Conservation (phyloP, 2,329 filamentous ascomycete genomes). For the Huntiella savannae region DNA sequence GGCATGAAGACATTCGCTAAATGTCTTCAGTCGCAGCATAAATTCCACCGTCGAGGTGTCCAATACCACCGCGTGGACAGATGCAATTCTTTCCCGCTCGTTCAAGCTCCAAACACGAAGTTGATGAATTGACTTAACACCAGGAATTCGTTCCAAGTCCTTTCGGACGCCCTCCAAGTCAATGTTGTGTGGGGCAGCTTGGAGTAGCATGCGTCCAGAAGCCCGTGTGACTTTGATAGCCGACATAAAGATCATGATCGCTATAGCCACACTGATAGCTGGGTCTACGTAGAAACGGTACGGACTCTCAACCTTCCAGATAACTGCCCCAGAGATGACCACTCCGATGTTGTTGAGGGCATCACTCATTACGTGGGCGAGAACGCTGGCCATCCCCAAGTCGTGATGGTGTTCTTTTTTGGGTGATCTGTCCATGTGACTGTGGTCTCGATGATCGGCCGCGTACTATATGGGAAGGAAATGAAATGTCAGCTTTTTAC, state of each 20-base stretch:
- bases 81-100: slow-evolving; percentile 50
- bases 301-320: slow-evolving; percentile 43
- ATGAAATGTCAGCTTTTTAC: not conserved
- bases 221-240: slow-evolving; percentile 42
- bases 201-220: slow-evolving; percentile 46
- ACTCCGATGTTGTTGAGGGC: slow-evolving; percentile 61
- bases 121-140: slow-evolving; percentile 49
- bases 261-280: slow-evolving; percentile 47
- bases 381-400: slow-evolving; percentile 51
- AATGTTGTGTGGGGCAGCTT: slow-evolving; percentile 43
- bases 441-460: slow-evolving; percentile 28
- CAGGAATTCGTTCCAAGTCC: slow-evolving; percentile 50
- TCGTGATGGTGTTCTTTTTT: slow-evolving; percentile 28
- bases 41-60: slow-evolving; percentile 38
- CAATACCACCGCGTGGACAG: slow-evolving; percentile 46
- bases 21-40: slow-evolving; percentile 37
- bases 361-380: slow-evolving; percentile 54
- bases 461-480: not conserved
- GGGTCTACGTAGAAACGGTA: slow-evolving; percentile 54
- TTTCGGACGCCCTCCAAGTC: slow-evolving; percentile 43
- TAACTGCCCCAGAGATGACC: slow-evolving; percentile 47
- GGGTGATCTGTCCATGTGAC: slow-evolving; percentile 21
- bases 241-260: slow-evolving; percentile 50
- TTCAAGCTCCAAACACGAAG: slow-evolving; percentile 57
- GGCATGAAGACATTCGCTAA: slow-evolving; percentile 50